Evolutionary conservation across 2,329 filamentous ascomycete species (phyloP).

Genomic region (Fusarium sp.): DNA sequence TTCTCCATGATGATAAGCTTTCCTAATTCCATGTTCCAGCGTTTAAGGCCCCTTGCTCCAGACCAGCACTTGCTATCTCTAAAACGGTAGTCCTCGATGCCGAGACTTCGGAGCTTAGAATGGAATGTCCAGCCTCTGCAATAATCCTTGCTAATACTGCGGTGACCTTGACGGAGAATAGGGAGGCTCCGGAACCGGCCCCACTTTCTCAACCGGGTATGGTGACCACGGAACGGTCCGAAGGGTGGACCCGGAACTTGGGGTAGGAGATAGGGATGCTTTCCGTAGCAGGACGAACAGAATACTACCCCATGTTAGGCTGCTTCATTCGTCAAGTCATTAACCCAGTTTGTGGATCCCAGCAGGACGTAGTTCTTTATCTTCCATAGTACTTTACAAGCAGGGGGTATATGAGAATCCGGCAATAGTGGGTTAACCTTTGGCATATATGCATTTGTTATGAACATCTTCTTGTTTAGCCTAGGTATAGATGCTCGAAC

Average conservation of each 20-base stretch:
- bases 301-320: not conserved
- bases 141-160: not conserved
- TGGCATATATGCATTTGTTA: fast-evolving
- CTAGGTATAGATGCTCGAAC: not conserved
- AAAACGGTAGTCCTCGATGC: not conserved
- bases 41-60: not conserved
- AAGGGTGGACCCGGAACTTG: not conserved
- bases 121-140: not conserved
- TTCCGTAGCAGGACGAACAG: not conserved
- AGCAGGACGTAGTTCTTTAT: not conserved
- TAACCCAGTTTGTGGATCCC: not conserved
- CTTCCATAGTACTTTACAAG: not conserved
- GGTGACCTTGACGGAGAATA: no score
- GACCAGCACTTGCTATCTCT: no score
- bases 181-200: not conserved
- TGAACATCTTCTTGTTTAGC: fast-evolving
- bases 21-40: not conserved
- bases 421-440: not conserved
- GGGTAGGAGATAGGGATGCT: no score
- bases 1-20: no score
- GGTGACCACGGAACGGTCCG: constrained; percentile 4
- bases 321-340: not conserved
- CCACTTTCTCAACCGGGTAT: not conserved
- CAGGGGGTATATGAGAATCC: not conserved
- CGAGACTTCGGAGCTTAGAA: no score